Base-by-base conservation (phyloP, 345 rosid species). In the Jatropha curcas region DNA sequence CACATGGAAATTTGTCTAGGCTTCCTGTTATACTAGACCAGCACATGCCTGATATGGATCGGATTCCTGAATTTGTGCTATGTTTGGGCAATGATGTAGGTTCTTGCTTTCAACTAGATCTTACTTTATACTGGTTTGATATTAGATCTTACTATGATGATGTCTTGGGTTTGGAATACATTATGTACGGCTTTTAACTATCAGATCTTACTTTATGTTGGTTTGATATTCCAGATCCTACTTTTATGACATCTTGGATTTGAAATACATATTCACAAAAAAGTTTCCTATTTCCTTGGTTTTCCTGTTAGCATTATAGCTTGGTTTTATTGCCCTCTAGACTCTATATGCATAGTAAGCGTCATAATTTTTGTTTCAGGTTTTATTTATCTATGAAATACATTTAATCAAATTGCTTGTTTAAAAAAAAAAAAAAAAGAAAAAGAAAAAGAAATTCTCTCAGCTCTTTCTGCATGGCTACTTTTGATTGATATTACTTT, bases 11-110 rank as follows among this genome's bases (percentile, higher is more conserved):
- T 66, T 86, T 95, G 75, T 87, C 87, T 63, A 85, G 92, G 87
- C 92, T 95, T 75, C 99, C 98, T 58, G 90, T 92, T 71, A 81
- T 95, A 76, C 97, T 95, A 70, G 99, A 95, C 74, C 99, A 95
- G 82, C 84, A 90, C 79, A 88, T 85, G 30, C 99, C 97, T 62
- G 98, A 92, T 80, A 92, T 95, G 99, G 99, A 95, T 76, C 89
- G 89, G 43, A 85, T 92, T 81, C 99, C 99, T 24, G 99, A 90
- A 75, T 88, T 95, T 81, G 77, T 86, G 61, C 93, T 95, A 68
- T 86, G 88, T 80, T 83, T 94, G 87, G 99, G 97, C 73, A 94
- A 94, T 81, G 98, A 94, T 82, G 99, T 90, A 89, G 65, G 97
- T 94, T 61, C 73, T 22, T 53, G 4, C 30, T 30, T 30, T 63